Percentiles rank a stretch among this genome's conserved stretches.
Conservation (phyloP, 2,329 filamentous ascomycete species). For the Zymoseptoria crescenta region DNA sequence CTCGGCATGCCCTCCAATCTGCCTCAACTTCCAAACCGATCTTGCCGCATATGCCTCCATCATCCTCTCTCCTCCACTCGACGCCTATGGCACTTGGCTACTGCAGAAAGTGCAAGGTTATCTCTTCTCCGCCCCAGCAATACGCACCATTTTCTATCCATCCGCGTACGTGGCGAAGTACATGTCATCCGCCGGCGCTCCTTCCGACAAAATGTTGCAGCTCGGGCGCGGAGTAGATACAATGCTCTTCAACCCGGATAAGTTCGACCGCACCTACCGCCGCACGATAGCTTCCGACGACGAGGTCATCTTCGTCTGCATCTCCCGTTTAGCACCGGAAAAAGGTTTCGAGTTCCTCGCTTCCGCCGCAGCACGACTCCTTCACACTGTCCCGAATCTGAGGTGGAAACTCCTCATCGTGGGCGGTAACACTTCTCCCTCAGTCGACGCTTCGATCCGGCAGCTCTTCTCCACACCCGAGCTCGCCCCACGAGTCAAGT, state of each 20-base stretch:
- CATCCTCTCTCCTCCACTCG: conserved; percentile 57
- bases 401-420: conserved; percentile 59
- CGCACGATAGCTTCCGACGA: conserved; percentile 51
- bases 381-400: conserved; percentile 40
- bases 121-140: conserved; percentile 53
- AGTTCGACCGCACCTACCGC: conserved; percentile 46
- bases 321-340: conserved; percentile 60
- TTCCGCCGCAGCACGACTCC: conserved; percentile 47
- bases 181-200: conserved; percentile 50
- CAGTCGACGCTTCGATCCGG: conserved; percentile 55
- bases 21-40: conserved; percentile 67
- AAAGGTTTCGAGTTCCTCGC: conserved; percentile 65
- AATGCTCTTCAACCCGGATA: conserved; percentile 50
- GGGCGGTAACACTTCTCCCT: conserved; percentile 58
- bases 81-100: conserved; percentile 53
- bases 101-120: conserved; percentile 59
- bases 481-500: conserved; percentile 52
- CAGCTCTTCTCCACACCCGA: conserved; percentile 47
- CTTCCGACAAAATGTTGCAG: conserved; percentile 49
- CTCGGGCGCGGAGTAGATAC: conserved; percentile 60
- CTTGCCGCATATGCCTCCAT: conserved; percentile 62
- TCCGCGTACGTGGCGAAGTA: conserved; percentile 56
- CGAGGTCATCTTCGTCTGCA: conserved; percentile 58
- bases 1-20: conserved; percentile 44
- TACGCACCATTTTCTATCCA: conserved; percentile 63